Percentiles rank a stretch among this genome's conserved stretches.
phyloP scores from a whole-genome alignment of 371 early-diverging fungal species.

The Chytridiales sp. region DNA sequence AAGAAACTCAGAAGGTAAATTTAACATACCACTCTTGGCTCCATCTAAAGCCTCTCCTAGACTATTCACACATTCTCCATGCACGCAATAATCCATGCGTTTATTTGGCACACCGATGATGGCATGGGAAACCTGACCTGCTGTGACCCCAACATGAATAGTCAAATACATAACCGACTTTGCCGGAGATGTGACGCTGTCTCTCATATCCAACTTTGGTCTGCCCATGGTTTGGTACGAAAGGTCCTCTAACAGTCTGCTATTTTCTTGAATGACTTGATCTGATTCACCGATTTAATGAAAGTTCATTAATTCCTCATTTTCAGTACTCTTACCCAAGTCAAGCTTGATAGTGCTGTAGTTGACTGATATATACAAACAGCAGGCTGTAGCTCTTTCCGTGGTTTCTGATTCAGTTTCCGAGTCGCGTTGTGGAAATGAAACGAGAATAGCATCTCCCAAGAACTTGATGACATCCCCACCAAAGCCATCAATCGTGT shows the following conservation, averaged over 20 bases:
- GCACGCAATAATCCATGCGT: slow-evolving; percentile 7
- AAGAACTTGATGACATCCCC: slow-evolving; percentile 13
- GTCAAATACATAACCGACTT: too few species aligned
- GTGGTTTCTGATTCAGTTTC: slow-evolving; percentile 14
- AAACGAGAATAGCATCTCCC: slow-evolving; percentile 8
- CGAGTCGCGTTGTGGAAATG: neutral
- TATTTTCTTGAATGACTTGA: neutral
- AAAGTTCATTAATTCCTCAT: neutral
- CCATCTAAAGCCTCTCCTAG: slow-evolving; percentile 7
- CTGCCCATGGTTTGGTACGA: slow-evolving; percentile 21
- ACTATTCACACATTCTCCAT: neutral
- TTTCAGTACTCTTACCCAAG: neutral
- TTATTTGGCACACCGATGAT: neutral
- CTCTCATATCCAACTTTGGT: slow-evolving; percentile 3
- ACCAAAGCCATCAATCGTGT: neutral
- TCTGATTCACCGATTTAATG: neutral
- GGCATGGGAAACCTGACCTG: slow-evolving; percentile 3
- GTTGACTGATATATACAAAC: slow-evolving; percentile 13
- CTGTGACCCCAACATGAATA: slow-evolving; percentile 10
- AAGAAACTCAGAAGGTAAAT: too few species aligned
- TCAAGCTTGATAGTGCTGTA: neutral
- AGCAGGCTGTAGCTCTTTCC: slow-evolving; percentile 15
- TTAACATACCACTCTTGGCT: slow-evolving; percentile 11
- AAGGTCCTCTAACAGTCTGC: slow-evolving; percentile 1
- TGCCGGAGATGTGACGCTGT: neutral